Evolutionary conservation across 148 eudicot species (phyloP).

Genomic region (Bassia scoparia): DNA sequence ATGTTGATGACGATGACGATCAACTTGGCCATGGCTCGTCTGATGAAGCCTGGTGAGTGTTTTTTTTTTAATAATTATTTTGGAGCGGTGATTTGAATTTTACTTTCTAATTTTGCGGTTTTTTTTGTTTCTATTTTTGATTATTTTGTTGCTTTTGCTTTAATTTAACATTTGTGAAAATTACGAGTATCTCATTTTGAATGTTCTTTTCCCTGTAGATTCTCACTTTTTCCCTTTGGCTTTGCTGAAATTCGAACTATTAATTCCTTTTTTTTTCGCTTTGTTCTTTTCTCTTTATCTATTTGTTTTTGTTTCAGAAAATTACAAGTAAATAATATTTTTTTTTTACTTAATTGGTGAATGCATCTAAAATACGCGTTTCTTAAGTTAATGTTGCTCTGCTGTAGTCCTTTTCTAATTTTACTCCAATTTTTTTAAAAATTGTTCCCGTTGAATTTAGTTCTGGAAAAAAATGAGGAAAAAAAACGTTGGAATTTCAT

Average conservation of each 20-base stretch:
- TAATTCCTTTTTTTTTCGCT: not conserved
- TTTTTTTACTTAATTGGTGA: not conserved
- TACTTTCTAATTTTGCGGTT: not conserved
- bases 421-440: too few relatives aligned
- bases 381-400: not conserved
- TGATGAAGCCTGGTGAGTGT: constrained; percentile 62
- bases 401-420: too few relatives aligned
- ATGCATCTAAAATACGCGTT: too few relatives aligned
- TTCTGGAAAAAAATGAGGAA: too few relatives aligned
- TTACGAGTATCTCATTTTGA: not conserved
- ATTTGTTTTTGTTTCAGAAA: not conserved
- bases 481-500: too few relatives aligned
- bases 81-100: not conserved
- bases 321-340: not conserved
- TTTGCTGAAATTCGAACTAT: not conserved
- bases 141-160: not conserved
- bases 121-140: not conserved
- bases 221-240: not conserved
- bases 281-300: not conserved
- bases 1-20: constrained; percentile 20
- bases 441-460: too few relatives aligned
- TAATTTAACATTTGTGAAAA: not conserved
- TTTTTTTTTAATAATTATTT: not conserved
- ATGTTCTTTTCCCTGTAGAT: not conserved
- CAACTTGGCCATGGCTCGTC: constrained; percentile 32